phyloP scores from a whole-genome alignment of 208 protist species.

The Trypanosoma boissoni region DNA sequence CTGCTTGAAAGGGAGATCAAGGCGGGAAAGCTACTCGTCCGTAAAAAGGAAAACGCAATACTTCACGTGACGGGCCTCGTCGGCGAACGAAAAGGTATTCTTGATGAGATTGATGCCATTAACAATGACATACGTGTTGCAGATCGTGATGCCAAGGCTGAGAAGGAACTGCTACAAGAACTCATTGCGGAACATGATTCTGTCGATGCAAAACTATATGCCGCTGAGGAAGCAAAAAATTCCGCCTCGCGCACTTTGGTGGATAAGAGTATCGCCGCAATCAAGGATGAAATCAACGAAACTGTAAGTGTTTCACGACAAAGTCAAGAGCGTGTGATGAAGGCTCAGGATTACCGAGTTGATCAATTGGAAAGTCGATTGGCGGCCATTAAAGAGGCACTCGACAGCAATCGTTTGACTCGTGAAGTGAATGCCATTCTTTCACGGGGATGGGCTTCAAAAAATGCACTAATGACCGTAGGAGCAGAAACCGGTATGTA shows the following conservation, averaged over 20 bases:
- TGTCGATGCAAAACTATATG: constrained; percentile 49
- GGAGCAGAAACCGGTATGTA: constrained; percentile 53
- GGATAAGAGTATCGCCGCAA: constrained; percentile 48
- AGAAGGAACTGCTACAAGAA: constrained; percentile 48
- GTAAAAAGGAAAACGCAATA: constrained; percentile 69
- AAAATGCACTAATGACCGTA: constrained; percentile 39
- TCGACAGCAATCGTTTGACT: constrained; percentile 58
- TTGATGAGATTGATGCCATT: constrained; percentile 65
- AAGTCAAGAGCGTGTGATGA: constrained; percentile 81
- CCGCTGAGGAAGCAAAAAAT: constrained; percentile 28
- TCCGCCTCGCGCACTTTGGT: constrained; percentile 46
- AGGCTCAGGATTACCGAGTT: constrained; percentile 85
- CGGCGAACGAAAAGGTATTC: constrained; percentile 40
- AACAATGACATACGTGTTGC: constrained; percentile 82
- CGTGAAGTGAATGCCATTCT: constrained; percentile 59
- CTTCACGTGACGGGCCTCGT: constrained; percentile 35
- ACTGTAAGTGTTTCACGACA: constrained; percentile 54
- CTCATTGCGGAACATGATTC: constrained; percentile 44
- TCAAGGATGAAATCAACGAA: constrained; percentile 53
- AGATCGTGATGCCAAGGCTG: constrained; percentile 56
- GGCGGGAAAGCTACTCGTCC: constrained; percentile 42
- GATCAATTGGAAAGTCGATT: constrained; percentile 69
- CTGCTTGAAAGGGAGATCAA: constrained; percentile 63
- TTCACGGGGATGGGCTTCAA: constrained; percentile 43
- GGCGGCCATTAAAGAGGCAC: constrained; percentile 53